Base-by-base conservation (phyloP, 164 flowering plant genomes). In the Vitis amurensis region DNA sequence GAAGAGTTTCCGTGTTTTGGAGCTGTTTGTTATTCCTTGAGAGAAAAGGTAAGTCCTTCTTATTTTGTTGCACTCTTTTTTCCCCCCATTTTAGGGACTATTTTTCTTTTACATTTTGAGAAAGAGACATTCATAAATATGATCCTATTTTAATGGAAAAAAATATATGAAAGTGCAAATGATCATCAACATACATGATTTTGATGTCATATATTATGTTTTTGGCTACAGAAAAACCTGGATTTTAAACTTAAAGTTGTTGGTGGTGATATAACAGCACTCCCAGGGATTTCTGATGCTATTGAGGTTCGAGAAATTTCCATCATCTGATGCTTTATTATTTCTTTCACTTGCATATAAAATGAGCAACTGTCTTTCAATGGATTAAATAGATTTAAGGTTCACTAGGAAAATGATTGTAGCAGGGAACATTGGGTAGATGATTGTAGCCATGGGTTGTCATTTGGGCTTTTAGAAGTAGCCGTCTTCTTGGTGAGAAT, bases 1-100 rank as follows among this genome's bases (percentile, higher is more conserved):
- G 93, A 87, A 12, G 94, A 83, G 74, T 78, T 96, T 57, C 99
- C 99, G 64, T 88, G 98, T 63, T 91, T 96, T 77, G 98, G 99
- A 77, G 99, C 99, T 68, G 86, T 96, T 58, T 85, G 77, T 67
- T 96, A 78, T 77, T 96, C 99, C 48, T 77, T 96, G 76, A 88
- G 98, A 77, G 81, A 93, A 63, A 96, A 96, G 97, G 99, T 88
- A 57, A 59, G 63, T 52, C 9, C 10, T 59, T 27, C 8, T 17
- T 8, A 16, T 66, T 61, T 27, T 12, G 2, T 9, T 51, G 48
- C 1, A 12, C 15, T 44, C 49, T n/a, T 58, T 56, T 57, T 12
- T 53, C 15, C 56, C n/a, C 7, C n/a, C 14, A 53, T 14, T 14
- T 12, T 14, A 13, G n/a, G 2, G 14, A 23, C 27, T 23, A 23